Base-by-base conservation (phyloP, 306 rosid genomes). In the Quercus aquifolioides region DNA sequence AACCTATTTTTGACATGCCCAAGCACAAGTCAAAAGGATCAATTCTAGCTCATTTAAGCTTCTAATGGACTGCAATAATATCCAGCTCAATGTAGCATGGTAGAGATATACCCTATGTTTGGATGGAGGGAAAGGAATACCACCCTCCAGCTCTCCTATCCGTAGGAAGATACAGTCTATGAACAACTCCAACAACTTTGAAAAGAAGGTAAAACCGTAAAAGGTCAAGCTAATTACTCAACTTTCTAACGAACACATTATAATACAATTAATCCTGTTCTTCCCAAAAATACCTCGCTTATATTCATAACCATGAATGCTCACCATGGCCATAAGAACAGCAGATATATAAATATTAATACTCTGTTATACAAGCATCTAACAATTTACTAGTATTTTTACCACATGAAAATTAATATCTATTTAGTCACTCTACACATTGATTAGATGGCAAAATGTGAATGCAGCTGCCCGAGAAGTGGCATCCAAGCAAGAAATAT, bases 401-500 rank as follows among this genome's bases (percentile, higher is more conserved):
- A 14, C 76, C 75, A 74, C 65, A 70, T 38, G 68, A 68, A 46
- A 68, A 73, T 63, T 41, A 70, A 25, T 21, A 57, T 75, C 58
- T 70, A 75, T 38, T 75, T 65, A 33, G 55, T 33, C 55, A 74
- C 52, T 68, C 81, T 84, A 89, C 86, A 52, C 73, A 75, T 35
- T 12, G 81, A 73, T 35, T 65, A 65, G 67, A 49, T 31, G 59
- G 35, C 28, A 84, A 62, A 74, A 18, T 30, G 72, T 74, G 26
- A 58, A 23, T 26, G 77, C 41, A 74, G 57, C 75, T 73, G 75
- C 21, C 76, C 71, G 49, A 62, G 41, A 69, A 11, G 62, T 51
- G 64, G 71, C 84, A 74, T 78, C 82, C 72, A 84, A 69, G 75
- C 51, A 76, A 74, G 58, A 80, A 60, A 74, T 54, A 68, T 70